These are phyloP conservation scores for Pestalotiopsis sp. DNA, from an alignment of 2,329 filamentous ascomycete genomes.

Conservation along the genomic window DNA sequence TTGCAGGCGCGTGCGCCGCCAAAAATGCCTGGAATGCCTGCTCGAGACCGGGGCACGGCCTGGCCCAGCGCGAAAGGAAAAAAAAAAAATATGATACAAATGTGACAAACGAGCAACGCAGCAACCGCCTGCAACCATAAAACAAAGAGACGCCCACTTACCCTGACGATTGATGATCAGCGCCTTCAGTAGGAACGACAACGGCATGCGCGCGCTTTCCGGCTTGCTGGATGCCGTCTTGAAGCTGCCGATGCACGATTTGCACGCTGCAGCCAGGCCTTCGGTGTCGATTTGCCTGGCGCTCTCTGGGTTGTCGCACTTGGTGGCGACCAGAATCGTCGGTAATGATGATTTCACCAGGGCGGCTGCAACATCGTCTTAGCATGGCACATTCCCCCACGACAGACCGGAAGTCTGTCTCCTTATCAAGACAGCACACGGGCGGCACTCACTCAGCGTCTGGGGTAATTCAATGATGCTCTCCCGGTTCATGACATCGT, in stretches of 20 bases:
- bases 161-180: slow-evolving; percentile 70
- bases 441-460: slow-evolving; percentile 69
- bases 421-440: background rate
- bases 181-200: slow-evolving; percentile 74
- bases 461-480: slow-evolving; percentile 75
- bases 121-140: background rate
- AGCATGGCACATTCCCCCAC: background rate
- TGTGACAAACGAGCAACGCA: background rate
- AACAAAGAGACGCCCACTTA: slow-evolving; percentile 45
- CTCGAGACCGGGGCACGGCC: background rate
- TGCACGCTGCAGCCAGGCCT: slow-evolving; percentile 63
- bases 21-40: background rate
- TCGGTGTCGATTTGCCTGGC: slow-evolving; percentile 72
- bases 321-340: slow-evolving; percentile 81
- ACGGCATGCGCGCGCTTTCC: slow-evolving; percentile 73
- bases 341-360: slow-evolving; percentile 74
- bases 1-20: background rate
- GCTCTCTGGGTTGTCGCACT: slow-evolving; percentile 78
- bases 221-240: slow-evolving; percentile 71
- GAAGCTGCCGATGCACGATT: slow-evolving; percentile 71
- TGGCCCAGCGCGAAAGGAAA: background rate
- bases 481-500: slow-evolving; percentile 80
- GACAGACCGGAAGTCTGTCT: background rate
- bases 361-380: slow-evolving; percentile 56
- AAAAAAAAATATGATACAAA: background rate